phyloP scores from a whole-genome alignment of 352 stramenopile species.

The Lagenidium giganteum region DNA sequence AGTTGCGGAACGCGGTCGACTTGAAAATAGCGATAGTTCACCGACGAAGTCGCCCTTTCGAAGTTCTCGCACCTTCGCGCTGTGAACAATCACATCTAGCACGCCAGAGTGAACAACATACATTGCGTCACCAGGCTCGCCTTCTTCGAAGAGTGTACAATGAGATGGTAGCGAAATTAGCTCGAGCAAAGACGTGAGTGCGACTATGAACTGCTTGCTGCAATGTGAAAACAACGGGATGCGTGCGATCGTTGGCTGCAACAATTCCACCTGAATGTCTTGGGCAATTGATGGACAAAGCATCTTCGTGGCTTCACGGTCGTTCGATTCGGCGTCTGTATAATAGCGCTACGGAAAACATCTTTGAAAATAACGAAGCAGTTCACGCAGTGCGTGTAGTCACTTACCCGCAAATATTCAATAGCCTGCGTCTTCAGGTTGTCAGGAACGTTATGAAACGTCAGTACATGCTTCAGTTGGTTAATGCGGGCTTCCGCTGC shows the following conservation, averaged over 20 bases:
- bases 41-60: conserved; percentile 26
- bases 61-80: conserved; percentile 26
- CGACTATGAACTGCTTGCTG: conserved; percentile 33
- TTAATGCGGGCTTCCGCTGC: conserved; percentile 41
- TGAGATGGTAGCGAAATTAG: conserved; percentile 35
- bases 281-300: conserved; percentile 45
- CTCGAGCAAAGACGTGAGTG: conserved; percentile 39
- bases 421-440: conserved; percentile 29
- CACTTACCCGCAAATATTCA: conserved; percentile 38
- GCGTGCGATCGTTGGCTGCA: conserved; percentile 27
- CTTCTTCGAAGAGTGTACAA: conserved; percentile 25
- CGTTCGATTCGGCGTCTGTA: conserved; percentile 38
- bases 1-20: conserved; percentile 44
- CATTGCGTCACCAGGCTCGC: conserved; percentile 42
- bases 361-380: neutral
- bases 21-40: conserved; percentile 62
- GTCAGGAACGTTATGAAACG: conserved; percentile 39
- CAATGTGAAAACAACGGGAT: conserved; percentile 39
- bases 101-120: conserved; percentile 42
- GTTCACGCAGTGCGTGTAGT: neutral
- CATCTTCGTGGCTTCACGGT: conserved; percentile 31
- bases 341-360: conserved; percentile 23
- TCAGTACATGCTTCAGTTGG: conserved; percentile 50
- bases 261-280: conserved; percentile 43
- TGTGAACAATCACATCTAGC: conserved; percentile 28